Conservation (phyloP, 2,329 filamentous ascomycete species). For the Alternaria ethzedia region DNA sequence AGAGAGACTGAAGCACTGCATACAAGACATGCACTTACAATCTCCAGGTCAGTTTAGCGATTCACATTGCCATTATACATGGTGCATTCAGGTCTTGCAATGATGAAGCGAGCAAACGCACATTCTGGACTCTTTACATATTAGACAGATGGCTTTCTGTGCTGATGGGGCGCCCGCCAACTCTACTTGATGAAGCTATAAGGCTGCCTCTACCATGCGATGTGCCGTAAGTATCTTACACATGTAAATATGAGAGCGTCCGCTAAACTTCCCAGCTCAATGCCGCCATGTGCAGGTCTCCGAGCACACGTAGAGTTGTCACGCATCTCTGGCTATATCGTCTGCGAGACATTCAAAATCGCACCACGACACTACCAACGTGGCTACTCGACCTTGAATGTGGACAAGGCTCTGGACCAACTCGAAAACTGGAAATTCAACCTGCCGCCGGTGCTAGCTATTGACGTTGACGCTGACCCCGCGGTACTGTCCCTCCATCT, state of each 20-base stretch:
- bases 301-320: slow-evolving; percentile 33
- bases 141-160: slow-evolving; percentile 37
- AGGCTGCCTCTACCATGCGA: slow-evolving; percentile 29
- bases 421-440: slow-evolving; percentile 27
- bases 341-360: slow-evolving; percentile 35
- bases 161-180: slow-evolving; percentile 35
- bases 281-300: slow-evolving; percentile 31
- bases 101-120: slow-evolving; percentile 29
- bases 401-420: slow-evolving; percentile 28
- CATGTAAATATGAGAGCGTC: not conserved
- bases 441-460: slow-evolving; percentile 22
- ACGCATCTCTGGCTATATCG: slow-evolving; percentile 31
- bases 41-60: slow-evolving; percentile 20
- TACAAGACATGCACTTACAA: not conserved
- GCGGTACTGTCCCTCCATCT: slow-evolving; percentile 33
- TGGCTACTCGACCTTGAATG: slow-evolving; percentile 9
- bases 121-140: slow-evolving; percentile 35
- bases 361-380: slow-evolving; percentile 20
- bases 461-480: slow-evolving; percentile 19
- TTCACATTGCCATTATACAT: slow-evolving; percentile 35
- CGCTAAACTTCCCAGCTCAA: slow-evolving; percentile 20
- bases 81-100: slow-evolving; percentile 26
- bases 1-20: not conserved
- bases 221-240: slow-evolving; percentile 22
- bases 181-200: slow-evolving; percentile 34